Evolutionary conservation across 2,329 filamentous ascomycete genomes (phyloP), one percentile per base, ranked within the genome.

Genomic region (Aureobasidium vineae): DNA sequence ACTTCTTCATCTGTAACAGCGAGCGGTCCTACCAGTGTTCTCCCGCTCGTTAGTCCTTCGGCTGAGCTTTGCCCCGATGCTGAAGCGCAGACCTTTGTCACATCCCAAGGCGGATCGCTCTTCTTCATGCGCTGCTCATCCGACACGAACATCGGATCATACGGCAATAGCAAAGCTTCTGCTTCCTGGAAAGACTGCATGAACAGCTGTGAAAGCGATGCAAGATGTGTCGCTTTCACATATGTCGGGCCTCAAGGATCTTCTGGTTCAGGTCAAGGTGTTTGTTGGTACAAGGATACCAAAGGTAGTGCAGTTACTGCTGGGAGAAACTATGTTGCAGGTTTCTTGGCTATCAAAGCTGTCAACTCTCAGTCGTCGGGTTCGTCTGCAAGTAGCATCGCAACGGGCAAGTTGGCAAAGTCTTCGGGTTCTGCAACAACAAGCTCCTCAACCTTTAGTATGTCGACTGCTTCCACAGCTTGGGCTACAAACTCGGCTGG

Each of bases 251-350:
- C 50, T 16, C 38, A 21, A 4, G 33, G 56, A 19, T 66, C 66
- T 19, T 31, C 11, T 19, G 66, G 66, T 19, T 23, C 26, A 45
- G 68, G 68, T 13, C 19, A n/a, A 45, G 68, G 68, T 15, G 53
- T 50, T 1, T 69, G 68, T 49, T 69, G 66, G 66, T 66, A 71
- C 36, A 72, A 72, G 31, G 66, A 57, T 36, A 15, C 33, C 23
- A 65, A 60, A 16, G 68, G 68, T 6, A 47, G 45, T 16, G 68
- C 56, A 5, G 49, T 57, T 5, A 23, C 56, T 26, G 36, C 64
- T 4, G 67, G 64, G 19, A 38, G 33, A 41, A 69, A 69, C 56
- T 67, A 38, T n/a, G 47, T 69, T 19, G 64, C 68, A 43, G 68
- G 56, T 38, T 60, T 65, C 36, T 47, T 73, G 49, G 16, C 45